phyloP scores from a whole-genome alignment of 345 rosid species.

The Populus euphratica region DNA sequence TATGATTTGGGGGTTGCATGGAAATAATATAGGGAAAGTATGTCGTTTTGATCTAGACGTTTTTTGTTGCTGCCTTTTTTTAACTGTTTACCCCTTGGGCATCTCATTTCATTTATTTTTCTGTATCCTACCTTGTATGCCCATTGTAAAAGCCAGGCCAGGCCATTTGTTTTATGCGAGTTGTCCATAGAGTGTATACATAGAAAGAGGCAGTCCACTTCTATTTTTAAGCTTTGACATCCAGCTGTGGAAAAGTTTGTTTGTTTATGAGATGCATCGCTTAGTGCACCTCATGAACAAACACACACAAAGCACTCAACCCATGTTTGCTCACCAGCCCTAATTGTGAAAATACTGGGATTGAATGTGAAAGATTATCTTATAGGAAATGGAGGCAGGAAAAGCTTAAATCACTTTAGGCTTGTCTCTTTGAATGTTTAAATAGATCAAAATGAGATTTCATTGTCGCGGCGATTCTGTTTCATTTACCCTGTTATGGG shows the following conservation, averaged over 20 bases:
- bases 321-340: background rate
- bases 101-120: background rate
- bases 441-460: background rate
- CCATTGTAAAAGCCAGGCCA: background rate
- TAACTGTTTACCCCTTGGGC: background rate
- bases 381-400: background rate
- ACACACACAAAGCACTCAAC: background rate
- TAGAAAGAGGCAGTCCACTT: background rate
- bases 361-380: background rate
- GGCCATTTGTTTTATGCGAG: background rate
- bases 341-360: background rate
- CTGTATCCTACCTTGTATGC: background rate
- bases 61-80: background rate
- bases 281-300: too few species aligned
- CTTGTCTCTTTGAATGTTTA: background rate
- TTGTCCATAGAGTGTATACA: background rate
- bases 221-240: background rate
- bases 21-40: background rate
- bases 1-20: background rate
- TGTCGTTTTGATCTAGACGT: slow-evolving; percentile 5
- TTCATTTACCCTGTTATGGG: too few species aligned
- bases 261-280: too few species aligned
- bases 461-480: background rate
- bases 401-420: background rate
- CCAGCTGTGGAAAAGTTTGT: background rate